A percentile compares a stretch with the other conserved stretches of the same genome.
These are phyloP conservation scores for Aspergillus aculeatinus DNA, from an alignment of 2,329 filamentous ascomycete genomes.

Conservation along the genomic window DNA sequence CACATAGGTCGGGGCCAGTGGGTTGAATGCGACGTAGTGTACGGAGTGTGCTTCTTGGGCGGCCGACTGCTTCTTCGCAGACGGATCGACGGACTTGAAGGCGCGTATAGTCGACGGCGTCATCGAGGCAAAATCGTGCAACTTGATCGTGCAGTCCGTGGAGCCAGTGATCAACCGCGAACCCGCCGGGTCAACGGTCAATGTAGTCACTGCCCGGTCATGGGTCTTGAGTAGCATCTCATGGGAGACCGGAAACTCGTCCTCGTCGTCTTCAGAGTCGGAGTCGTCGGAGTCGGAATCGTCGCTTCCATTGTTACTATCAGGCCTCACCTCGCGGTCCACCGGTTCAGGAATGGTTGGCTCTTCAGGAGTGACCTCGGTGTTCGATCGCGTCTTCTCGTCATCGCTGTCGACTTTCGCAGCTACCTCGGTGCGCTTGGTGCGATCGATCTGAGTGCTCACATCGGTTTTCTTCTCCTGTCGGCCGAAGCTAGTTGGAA, in stretches of 20 bases:
- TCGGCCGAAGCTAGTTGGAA: slow-evolving; percentile 84
- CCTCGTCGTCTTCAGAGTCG: slow-evolving; percentile 69
- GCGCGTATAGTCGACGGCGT: slow-evolving; percentile 90
- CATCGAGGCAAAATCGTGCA: slow-evolving; percentile 95
- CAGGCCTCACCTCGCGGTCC: slow-evolving; percentile 18
- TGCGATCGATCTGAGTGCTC: slow-evolving; percentile 76
- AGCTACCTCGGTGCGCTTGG: slow-evolving; percentile 59
- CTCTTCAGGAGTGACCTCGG: slow-evolving; percentile 24
- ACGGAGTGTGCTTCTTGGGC: slow-evolving; percentile 82
- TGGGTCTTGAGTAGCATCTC: slow-evolving; percentile 92
- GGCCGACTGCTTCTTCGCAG: slow-evolving; percentile 67
- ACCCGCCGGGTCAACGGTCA: slow-evolving; percentile 81
- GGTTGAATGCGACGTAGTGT: slow-evolving; percentile 83
- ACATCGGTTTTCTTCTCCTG: slow-evolving; percentile 71
- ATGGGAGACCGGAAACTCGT: slow-evolving; percentile 89
- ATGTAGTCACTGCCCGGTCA: slow-evolving; percentile 78
- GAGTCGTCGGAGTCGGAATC: slow-evolving; percentile 56
- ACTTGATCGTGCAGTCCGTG: slow-evolving; percentile 83
- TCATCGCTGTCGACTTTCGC: slow-evolving; percentile 28
- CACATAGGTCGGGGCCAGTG: slow-evolving; percentile 73
- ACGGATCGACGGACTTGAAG: slow-evolving; percentile 90
- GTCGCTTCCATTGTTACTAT: slow-evolving; percentile 27
- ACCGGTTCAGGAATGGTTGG: slow-evolving; percentile 20
- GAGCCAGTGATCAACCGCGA: slow-evolving; percentile 86
- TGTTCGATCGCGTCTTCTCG: slow-evolving; percentile 26